A percentile compares a stretch with the other conserved stretches of the same genome.
phyloP scores from a whole-genome alignment of 225 moss, liverwort and hornwort species.

The Climacium dendroides region DNA sequence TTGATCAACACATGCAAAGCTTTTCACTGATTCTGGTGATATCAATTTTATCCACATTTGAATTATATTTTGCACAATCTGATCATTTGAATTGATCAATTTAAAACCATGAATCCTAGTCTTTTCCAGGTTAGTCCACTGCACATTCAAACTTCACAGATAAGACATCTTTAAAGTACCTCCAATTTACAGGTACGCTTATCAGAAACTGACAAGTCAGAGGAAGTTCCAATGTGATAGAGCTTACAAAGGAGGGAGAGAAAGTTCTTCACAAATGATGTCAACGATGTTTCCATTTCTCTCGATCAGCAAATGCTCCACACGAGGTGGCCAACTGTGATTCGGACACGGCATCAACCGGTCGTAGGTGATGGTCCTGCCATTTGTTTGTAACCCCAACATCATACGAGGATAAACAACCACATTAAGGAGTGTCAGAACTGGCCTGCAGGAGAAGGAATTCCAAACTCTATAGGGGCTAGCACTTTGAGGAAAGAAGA shows the following conservation, averaged over 20 bases:
- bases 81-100: not conserved
- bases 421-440: not conserved
- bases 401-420: not conserved
- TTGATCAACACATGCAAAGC: not conserved
- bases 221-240: not conserved
- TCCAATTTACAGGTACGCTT: not conserved
- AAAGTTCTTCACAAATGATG: constrained; percentile 60
- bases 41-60: not conserved
- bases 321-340: constrained; percentile 57
- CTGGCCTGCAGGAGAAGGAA: not conserved
- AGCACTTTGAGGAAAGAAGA: not conserved
- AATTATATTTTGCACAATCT: not conserved
- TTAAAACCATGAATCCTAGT: not conserved
- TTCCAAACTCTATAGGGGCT: too few species aligned
- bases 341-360: constrained; percentile 79
- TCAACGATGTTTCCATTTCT: constrained; percentile 73
- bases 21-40: not conserved
- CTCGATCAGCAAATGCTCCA: constrained; percentile 84
- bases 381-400: not conserved
- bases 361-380: constrained; percentile 50
- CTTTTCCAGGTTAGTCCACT: not conserved
- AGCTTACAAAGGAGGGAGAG: constrained; percentile 79
- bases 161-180: not conserved
- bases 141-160: not conserved
- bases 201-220: not conserved